Evolutionary conservation across 805 yeast species (phyloP).

Genomic region (Wickerhamiella slavikovae): DNA sequence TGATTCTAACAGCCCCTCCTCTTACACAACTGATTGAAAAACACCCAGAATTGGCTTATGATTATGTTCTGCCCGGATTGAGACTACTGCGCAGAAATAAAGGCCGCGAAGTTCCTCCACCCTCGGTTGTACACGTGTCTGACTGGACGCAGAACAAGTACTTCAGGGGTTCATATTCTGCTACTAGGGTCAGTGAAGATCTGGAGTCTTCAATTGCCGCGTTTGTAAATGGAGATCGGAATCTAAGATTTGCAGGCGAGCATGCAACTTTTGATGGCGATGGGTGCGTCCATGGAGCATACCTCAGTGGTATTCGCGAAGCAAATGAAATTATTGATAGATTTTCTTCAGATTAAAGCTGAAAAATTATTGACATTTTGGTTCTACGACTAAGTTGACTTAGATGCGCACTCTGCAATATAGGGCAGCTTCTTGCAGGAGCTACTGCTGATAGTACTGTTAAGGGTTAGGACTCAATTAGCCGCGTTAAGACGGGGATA

Average conservation of each 20-base stretch:
- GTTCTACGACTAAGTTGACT: not conserved
- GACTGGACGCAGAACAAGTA: slow-evolving; percentile 56
- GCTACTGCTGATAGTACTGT: no score
- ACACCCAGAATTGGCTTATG: slow-evolving; percentile 34
- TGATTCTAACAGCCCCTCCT: slow-evolving; percentile 53
- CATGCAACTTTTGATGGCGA: slow-evolving; percentile 73
- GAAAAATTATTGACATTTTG: not conserved
- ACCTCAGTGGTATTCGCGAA: slow-evolving; percentile 49
- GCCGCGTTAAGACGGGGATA: no score
- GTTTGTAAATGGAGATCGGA: slow-evolving; percentile 36
- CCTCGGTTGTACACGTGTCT: slow-evolving; percentile 24
- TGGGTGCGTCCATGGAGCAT: slow-evolving; percentile 87
- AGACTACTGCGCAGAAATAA: slow-evolving; percentile 13
- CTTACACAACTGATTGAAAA: slow-evolving; percentile 38
- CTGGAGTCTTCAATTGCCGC: slow-evolving; percentile 41
- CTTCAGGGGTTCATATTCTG: slow-evolving; percentile 59
- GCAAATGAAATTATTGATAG: slow-evolving; percentile 20
- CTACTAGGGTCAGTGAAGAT: slow-evolving; percentile 47
- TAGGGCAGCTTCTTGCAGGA: no score
- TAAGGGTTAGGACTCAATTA: no score
- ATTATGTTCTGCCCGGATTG: slow-evolving; percentile 32
- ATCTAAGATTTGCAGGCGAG: slow-evolving; percentile 74
- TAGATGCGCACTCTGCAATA: no score
- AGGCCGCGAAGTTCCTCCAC: slow-evolving; percentile 18
- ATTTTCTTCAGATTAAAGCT: not conserved